Evolutionary conservation across 441 rosid species (phyloP), one percentile per base, ranked within the genome.

Genomic region (Arabidopsis lyrata): DNA sequence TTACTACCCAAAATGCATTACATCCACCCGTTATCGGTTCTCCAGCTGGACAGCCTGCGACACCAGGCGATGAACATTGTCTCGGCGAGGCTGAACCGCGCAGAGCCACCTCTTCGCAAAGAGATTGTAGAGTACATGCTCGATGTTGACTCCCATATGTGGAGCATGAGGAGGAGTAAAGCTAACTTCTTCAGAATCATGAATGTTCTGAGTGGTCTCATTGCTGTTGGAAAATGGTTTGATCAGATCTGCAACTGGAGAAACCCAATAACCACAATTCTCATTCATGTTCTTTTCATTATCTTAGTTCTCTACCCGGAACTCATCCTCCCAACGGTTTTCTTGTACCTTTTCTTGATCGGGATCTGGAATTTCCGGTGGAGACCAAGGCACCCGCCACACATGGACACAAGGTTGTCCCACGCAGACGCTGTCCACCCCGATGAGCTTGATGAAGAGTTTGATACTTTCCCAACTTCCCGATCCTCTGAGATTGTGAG

Each of bases 111-210:
- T 2, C 78, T 93, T 73, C 84, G 90, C 69, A 91, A 86, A 80
- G 98, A 93, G 77, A 86, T 91, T 36, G 97, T 93, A 12, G 98
- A 90, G 85, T 93, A 87, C 77, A 93, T 93, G 97, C 83, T 93
- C 1, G 98, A 93, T 69, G 95, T 93, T 31, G 98, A 88, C 69
- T 89, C 95, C 1, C 93, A 90, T 70, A 86, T 86, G 90, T 93
- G 98, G 97, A 93, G 90, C 80, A 90, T 93, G 97, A 83, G 98
- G 71, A 86, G 97, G 72, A 92, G 98, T 81, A 92, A 92, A 78
- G 98, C 97, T 4, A 93, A 90, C 70, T 90, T 90, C 82, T 90
- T 89, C 70, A 72, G 95, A 55, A 89, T 93, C 79, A 87, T 90
- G 90, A 81, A 82, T 0, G 85, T 93, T 38, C 74, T 90, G 45